phyloP scores from a whole-genome alignment of 1,139 yeast genomes.

The Saccharomycopsis hybrid region DNA sequence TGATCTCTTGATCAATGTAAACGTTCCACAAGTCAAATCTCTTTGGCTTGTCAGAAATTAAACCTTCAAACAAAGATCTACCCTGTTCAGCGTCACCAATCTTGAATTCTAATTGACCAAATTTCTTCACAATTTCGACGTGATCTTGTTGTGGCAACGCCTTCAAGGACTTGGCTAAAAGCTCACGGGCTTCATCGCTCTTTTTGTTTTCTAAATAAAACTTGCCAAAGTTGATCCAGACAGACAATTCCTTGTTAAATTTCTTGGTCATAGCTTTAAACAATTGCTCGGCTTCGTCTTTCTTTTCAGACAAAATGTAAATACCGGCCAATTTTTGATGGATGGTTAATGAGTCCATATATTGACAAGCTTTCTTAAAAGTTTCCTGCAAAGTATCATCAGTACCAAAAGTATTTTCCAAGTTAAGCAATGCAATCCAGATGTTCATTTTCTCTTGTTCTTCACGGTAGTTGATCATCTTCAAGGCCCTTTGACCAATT shows the following conservation, averaged over 20 bases:
- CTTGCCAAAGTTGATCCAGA: slow-evolving; percentile 78
- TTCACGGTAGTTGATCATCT: slow-evolving; percentile 83
- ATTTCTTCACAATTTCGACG: slow-evolving; percentile 75
- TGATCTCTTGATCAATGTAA: slow-evolving; percentile 87
- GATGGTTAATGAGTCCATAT: slow-evolving; percentile 81
- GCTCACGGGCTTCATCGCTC: slow-evolving; percentile 56
- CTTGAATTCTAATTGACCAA: slow-evolving; percentile 80
- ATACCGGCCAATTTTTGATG: slow-evolving; percentile 76
- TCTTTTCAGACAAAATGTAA: slow-evolving; percentile 66
- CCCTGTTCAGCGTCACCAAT: slow-evolving; percentile 93
- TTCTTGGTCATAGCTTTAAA: slow-evolving; percentile 70
- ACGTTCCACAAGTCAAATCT: slow-evolving; percentile 93
- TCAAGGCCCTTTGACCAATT: slow-evolving; percentile 85
- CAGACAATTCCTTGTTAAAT: slow-evolving; percentile 61
- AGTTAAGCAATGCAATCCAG: slow-evolving; percentile 91
- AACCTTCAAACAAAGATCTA: slow-evolving; percentile 88
- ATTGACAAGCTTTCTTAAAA: slow-evolving; percentile 80
- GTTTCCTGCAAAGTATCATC: slow-evolving; percentile 73
- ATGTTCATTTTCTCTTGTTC: slow-evolving; percentile 90
- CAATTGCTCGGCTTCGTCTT: slow-evolving; percentile 60
- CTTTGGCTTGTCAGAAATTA: slow-evolving; percentile 83
- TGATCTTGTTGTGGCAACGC: slow-evolving; percentile 71
- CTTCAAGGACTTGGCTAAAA: slow-evolving; percentile 67
- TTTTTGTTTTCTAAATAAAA: slow-evolving; percentile 58
- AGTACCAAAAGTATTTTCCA: slow-evolving; percentile 90